These are phyloP conservation scores for Verbascum thapsus DNA, from an alignment of 257 asterid species.

Conservation along the genomic window DNA sequence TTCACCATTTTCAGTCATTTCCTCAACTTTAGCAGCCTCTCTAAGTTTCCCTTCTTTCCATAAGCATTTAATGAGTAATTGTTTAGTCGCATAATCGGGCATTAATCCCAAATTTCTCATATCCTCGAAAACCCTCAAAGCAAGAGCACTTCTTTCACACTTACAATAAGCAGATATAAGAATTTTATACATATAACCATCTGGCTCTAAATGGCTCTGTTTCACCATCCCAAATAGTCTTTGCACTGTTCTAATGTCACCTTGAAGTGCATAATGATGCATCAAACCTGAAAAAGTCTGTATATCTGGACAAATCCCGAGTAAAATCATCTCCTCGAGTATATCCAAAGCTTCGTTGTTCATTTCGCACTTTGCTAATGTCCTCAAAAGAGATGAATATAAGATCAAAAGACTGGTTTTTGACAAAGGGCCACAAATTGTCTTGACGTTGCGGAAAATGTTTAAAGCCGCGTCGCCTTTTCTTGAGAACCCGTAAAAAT, in stretches of 20 bases:
- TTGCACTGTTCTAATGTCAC: conserved; percentile 80
- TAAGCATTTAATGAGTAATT: conserved; percentile 75
- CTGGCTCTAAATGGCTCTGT: conserved; percentile 79
- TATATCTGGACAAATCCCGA: conserved; percentile 59
- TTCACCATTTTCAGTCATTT: conserved; percentile 48
- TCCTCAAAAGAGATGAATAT: conserved; percentile 77
- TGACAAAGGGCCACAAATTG: conserved; percentile 62
- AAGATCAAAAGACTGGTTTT: conserved; percentile 50
- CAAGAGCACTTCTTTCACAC: conserved; percentile 82
- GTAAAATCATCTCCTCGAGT: conserved; percentile 84
- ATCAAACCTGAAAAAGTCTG: conserved; percentile 86
- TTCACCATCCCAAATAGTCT: conserved; percentile 77
- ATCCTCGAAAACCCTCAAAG: conserved; percentile 78
- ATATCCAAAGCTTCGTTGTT: conserved; percentile 50
- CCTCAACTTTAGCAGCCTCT: conserved; percentile 92
- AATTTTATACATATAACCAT: conserved; percentile 81
- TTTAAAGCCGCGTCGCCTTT: conserved; percentile 68
- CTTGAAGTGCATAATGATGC: conserved; percentile 85
- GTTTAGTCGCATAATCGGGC: conserved; percentile 65
- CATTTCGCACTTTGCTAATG: conserved; percentile 80
- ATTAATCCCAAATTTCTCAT: conserved; percentile 59
- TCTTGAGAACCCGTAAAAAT: conserved; percentile 74
- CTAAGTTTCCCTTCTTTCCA: conserved; percentile 95
- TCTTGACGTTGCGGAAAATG: conserved; percentile 52
- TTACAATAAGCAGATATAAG: conserved; percentile 85